Base-by-base conservation (phyloP, 2,329 filamentous ascomycete genomes). In the Sclerotinia sclerotiorum region DNA sequence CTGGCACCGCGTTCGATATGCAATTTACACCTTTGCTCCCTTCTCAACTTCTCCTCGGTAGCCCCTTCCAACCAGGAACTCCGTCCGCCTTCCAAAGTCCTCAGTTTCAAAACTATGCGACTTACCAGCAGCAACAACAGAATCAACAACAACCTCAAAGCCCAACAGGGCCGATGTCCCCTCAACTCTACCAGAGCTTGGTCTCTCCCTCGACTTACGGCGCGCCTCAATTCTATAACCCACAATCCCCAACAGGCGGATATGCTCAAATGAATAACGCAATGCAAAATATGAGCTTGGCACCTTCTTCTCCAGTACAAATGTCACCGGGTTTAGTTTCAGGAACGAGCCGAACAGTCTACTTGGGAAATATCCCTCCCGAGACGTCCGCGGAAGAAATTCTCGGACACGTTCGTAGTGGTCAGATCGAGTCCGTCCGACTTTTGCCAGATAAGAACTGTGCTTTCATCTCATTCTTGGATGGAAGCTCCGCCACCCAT, bases 371-470 rank as follows among this genome's bases (percentile, higher is more conserved):
- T 80, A 98, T 99, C 69, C 95, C 95, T n/a, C 92, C 94, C 35
- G 95, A 99, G 82, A 99, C 95, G 10, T 90, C 92, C 62, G 94
- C 95, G 11, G 95, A 99, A 82, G 95, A 99, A 82, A 97, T 99
- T 72, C 84, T 99, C 68, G 91, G 94, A 72, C 95, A 99, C 77
- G 95, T 99, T 70, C 88, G 95, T 72, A 98, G 95, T 80, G 95
- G 95, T 32, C 95, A 98, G 79, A 98, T 99, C 76, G 95, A 99
- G 83, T 98, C 95, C n/a, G 95, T 99, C 65, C 91, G 95, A 75
- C 86, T 99, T 73, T 85, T 99, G 67, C 93, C 94, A 32, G 95
- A 99, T 82, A 99, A 98, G 92, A 99, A 98, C 85, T 99, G 95
- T 78, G 95, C 95, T 69, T 99, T 99, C 84, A 98, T 99, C 79